Conservation (phyloP, 805 yeast species). For the Candida oleophila region DNA sequence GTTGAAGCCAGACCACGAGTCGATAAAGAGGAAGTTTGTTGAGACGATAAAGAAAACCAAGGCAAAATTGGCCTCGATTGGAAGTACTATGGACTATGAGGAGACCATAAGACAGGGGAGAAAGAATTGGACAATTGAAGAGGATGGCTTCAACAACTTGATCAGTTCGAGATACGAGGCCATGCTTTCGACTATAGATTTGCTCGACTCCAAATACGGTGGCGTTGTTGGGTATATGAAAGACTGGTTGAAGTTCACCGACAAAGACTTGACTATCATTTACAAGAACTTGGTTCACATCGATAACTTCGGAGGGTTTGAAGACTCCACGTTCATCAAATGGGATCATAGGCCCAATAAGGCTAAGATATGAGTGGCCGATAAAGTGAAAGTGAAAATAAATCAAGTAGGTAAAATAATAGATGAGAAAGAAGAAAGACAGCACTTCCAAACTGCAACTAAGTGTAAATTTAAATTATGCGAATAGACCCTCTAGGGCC, state of each 20-base stretch:
- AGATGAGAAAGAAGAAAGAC: neutral
- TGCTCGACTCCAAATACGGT: slow-evolving; percentile 52
- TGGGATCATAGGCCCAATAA: slow-evolving; percentile 10
- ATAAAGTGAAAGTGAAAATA: too few relatives aligned
- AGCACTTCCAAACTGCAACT: too few relatives aligned
- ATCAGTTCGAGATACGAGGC: slow-evolving; percentile 66
- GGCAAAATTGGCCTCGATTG: slow-evolving; percentile 19
- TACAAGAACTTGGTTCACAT: slow-evolving; percentile 24
- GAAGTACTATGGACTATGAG: slow-evolving; percentile 18
- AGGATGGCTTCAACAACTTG: slow-evolving; percentile 58
- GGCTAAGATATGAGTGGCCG: slow-evolving; percentile 1
- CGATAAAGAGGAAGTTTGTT: slow-evolving; percentile 34
- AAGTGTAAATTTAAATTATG: too few relatives aligned
- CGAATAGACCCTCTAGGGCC: too few relatives aligned
- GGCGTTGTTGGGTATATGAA: slow-evolving; percentile 51
- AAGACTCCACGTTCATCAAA: slow-evolving; percentile 9
- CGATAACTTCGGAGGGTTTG: slow-evolving; percentile 16
- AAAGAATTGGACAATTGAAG: slow-evolving; percentile 39
- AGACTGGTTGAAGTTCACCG: slow-evolving; percentile 41
- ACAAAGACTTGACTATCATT: slow-evolving; percentile 40
- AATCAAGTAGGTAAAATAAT: too few relatives aligned
- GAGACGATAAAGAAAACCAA: slow-evolving; percentile 30
- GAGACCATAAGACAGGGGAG: slow-evolving; percentile 35
- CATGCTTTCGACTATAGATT: slow-evolving; percentile 62
- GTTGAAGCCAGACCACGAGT: slow-evolving; percentile 47